Evolutionary conservation across 345 rosid genomes (phyloP), one percentile per base, ranked within the genome.

Genomic region (Salix viminalis): DNA sequence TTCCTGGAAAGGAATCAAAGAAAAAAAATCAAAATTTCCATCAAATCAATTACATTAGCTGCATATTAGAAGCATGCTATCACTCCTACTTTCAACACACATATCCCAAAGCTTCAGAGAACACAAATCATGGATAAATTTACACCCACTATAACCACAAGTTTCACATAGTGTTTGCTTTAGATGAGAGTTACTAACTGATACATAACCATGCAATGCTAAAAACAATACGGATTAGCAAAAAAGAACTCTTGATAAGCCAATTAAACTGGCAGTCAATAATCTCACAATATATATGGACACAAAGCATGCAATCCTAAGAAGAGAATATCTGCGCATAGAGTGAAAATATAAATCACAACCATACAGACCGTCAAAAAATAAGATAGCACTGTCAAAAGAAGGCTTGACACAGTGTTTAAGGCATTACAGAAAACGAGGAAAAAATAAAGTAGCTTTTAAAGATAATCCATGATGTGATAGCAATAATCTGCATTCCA

Each of bases 1-100:
- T 90, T 93, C 98, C 99, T 96, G 92, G 71, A 82, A 65, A 69
- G 21, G 42, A 52, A 32, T 72, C 44, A 76, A 41, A 67, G 62
- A 65, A 68, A 79, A 79, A 46, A 79, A 41, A 5, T 74, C 66
- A 71, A 46, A 61, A 67, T 79, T 60, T 39, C 34, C 58, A 71
- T 28, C 18, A 15, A 70, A 32, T 70, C 28, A 34, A 79, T 30
- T 28, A 6, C 28, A 56, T 18, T 69, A 3, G 5, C 58, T 61
- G 69, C 37, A 39, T 39, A 5, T 37, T 66, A 48, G 67, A 48
- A 50, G 67, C 37, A 79, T 44, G 48, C 68, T 28, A 41, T 42
- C 44, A 39, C 69, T 36, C 79, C 65, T 54, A 65, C 26, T 65
- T 77, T 71, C 21, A 26, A 28, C 14, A 28, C 19, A 23, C 14